phyloP scores from a whole-genome alignment of 1,284 basidiomycete species.

The Trichosporon asahii region DNA sequence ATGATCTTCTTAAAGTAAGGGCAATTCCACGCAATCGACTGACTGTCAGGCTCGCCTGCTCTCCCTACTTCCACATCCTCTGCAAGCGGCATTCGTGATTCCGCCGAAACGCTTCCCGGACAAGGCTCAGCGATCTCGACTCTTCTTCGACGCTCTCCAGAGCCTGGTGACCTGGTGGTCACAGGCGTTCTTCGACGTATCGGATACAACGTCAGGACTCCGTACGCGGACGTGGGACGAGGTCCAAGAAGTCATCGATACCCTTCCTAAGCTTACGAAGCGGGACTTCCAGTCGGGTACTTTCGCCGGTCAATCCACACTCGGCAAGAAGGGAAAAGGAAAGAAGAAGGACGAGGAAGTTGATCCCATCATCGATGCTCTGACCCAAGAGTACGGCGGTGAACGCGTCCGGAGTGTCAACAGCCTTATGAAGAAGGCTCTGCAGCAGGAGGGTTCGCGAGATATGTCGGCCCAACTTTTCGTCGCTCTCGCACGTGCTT shows the following conservation, averaged over 20 bases:
- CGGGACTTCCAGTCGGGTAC: background rate
- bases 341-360: conserved; percentile 43
- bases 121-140: conserved; percentile 68
- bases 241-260: conserved; percentile 45
- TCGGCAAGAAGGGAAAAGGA: conserved; percentile 48
- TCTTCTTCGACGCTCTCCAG: conserved; percentile 75
- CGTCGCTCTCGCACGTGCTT: conserved; percentile 78
- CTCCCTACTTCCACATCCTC: conserved; percentile 71
- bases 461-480: conserved; percentile 90
- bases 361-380: conserved; percentile 32
- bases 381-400: conserved; percentile 55
- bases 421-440: conserved; percentile 82
- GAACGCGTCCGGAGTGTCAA: conserved; percentile 73
- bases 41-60: conserved; percentile 60
- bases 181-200: conserved; percentile 62
- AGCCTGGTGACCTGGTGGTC: conserved; percentile 81
- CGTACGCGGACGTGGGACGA: conserved; percentile 71
- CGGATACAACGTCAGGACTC: conserved; percentile 53
- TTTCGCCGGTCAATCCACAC: background rate
- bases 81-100: conserved; percentile 77
- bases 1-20: conserved; percentile 71
- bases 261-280: conserved; percentile 29
- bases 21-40: background rate
- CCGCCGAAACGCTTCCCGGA: conserved; percentile 80
- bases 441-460: conserved; percentile 74